These are phyloP conservation scores for Monascus ruber DNA, from an alignment of 2,329 filamentous ascomycete species.

Conservation along the genomic window DNA sequence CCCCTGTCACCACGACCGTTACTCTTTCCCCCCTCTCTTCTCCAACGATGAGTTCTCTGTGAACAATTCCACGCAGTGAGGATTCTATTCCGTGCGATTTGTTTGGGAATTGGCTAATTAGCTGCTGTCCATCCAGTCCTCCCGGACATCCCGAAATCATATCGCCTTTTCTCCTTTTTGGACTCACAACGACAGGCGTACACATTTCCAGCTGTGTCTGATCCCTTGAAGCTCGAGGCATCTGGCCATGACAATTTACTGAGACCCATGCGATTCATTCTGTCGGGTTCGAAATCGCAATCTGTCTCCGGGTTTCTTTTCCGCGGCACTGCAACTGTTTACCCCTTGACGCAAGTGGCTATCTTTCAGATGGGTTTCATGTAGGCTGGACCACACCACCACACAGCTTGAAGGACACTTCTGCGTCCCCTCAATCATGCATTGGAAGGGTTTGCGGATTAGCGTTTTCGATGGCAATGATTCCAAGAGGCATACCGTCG, in stretches of 20 bases:
- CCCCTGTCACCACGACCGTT: too few relatives aligned
- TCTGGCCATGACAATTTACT: neutral
- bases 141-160: too few relatives aligned
- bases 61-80: too few relatives aligned
- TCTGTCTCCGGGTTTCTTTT: neutral
- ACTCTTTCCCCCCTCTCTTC: too few relatives aligned
- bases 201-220: too few relatives aligned
- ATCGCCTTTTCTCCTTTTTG: too few relatives aligned
- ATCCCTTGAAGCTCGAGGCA: neutral
- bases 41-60: too few relatives aligned
- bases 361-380: constrained; percentile 10
- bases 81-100: too few relatives aligned
- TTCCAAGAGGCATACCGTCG: constrained; percentile 23
- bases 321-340: neutral
- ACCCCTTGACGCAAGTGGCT: neutral
- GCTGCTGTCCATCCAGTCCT: too few relatives aligned
- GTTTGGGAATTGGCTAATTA: too few relatives aligned
- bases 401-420: constrained; percentile 6
- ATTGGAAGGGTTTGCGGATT: constrained; percentile 30
- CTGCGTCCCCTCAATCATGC: constrained; percentile 21
- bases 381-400: constrained; percentile 9
- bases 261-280: too few relatives aligned
- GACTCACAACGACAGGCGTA: too few relatives aligned
- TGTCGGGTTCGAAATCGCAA: neutral
- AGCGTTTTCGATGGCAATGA: constrained; percentile 21